Evolutionary conservation across 2,329 filamentous ascomycete species (phyloP), one percentile per base, ranked within the genome.

Genomic region (Capronia epimyces): DNA sequence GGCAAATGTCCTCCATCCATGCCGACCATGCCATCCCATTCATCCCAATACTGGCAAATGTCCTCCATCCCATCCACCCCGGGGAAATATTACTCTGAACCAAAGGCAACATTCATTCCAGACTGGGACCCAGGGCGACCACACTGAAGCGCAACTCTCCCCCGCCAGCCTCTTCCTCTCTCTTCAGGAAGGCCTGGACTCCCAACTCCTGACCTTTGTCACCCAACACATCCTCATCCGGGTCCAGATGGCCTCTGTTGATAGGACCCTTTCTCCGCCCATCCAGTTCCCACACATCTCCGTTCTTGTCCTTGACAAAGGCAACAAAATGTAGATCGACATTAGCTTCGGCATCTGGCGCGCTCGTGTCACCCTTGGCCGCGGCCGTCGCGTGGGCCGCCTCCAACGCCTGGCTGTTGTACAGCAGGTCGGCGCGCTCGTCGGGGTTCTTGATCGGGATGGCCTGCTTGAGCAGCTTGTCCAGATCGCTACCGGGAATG

Each of bases 301-400:
- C 84, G 66, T 86, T 82, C 45, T 70, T 71, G 1, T 77, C 79
- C 73, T 90, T 93, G 46, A 93, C 86, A 69, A 97, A 98, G 65
- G 88, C 93, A 41, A 97, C 91, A 67, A 95, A 97, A 73, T 98
- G 93, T 62, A 96, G 75, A 65, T 96, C 91, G n/a, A 95, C 77
- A 60, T 85, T 80, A 62, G 87, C 86, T n/a, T 82, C 78, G 7
- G 89, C 88, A 47, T 79, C 72, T 0, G 93, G 91, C 1, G 90
- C 87, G 10, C 75, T 66, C 1, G 89, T 95, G 65, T 91, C 88
- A 15, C 91, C 91, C 53, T 78, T 73, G 6, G 77, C 77, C 3
- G 91, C 93, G 12, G 89, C 89, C 53, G 80, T 79, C 41, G 81
- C 80, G 70, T 97, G 90, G 5, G 89, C 90, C 3, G 71, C 75